Percentiles rank a stretch among this genome's conserved stretches.
Evolutionary conservation across 2,329 filamentous ascomycete species (phyloP).

Genomic region (Diaporthe helianthi): DNA sequence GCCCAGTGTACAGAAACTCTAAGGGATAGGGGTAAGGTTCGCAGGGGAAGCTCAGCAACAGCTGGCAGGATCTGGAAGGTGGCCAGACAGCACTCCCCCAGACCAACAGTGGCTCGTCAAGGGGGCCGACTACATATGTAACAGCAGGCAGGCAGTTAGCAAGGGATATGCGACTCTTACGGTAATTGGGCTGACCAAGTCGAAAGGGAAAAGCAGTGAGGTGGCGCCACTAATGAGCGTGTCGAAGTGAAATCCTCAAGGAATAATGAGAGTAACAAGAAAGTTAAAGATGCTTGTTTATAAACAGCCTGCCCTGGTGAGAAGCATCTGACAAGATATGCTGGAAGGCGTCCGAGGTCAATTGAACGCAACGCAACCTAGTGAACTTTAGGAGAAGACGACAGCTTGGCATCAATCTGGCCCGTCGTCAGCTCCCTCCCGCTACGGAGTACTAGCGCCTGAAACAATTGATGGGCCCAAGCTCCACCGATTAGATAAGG

Average conservation of each 20-base stretch:
- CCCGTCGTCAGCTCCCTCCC: constrained; percentile 20
- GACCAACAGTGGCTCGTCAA: constrained; percentile 1
- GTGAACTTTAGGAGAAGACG: constrained; percentile 26
- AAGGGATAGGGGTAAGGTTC: neutral
- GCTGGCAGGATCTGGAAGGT: constrained; percentile 33
- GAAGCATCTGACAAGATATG: neutral
- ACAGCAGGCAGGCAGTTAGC: neutral
- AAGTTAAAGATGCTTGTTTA: constrained; percentile 11
- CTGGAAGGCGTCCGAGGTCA: constrained; percentile 12
- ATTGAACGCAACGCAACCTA: constrained; percentile 4
- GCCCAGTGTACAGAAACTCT: neutral
- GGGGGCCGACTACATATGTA: constrained; percentile 7
- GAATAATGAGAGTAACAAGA: neutral
- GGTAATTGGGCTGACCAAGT: neutral
- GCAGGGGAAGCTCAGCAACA: neutral
- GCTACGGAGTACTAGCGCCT: no score
- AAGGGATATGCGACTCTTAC: constrained; percentile 4
- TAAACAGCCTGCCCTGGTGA: neutral
- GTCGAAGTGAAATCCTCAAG: constrained; percentile 8
- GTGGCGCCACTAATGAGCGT: constrained; percentile 26
- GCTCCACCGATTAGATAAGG: constrained; percentile 36
- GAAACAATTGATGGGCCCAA: constrained; percentile 29
- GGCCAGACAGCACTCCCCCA: constrained; percentile 9
- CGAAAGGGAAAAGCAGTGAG: neutral
- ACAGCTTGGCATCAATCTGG: constrained; percentile 28